Base-by-base conservation (phyloP, 495 filamentous ascomycete species). In the Xylaria nigripes region DNA sequence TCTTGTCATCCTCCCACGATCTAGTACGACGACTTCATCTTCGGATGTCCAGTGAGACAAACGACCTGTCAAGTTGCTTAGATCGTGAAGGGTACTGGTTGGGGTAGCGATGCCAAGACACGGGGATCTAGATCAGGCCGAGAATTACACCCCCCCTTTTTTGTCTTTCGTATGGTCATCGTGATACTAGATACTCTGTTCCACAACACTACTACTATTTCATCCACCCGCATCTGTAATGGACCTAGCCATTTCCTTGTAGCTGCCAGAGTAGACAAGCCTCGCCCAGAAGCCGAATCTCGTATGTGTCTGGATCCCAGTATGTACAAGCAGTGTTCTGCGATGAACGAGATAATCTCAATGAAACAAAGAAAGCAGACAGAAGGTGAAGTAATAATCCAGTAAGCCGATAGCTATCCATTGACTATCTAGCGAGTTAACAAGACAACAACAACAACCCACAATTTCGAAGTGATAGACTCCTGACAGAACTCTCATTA, bases 211-310 rank as follows among this genome's bases (percentile, higher is more conserved):
- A n/a, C n/a, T n/a, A n/a, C n/a, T n/a, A n/a, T n/a, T n/a, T n/a
- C n/a, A n/a, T n/a, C n/a, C n/a, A n/a, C n/a, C n/a, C n/a, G n/a
- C n/a, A n/a, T n/a, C n/a, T n/a, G n/a, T n/a, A n/a, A n/a, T n/a
- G n/a, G n/a, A 56, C 61, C 61, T 62, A 66, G 58, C 64, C 64
- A 66, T 58, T 66, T 61, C 54, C 30, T 49, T 43, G 38, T 38
- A 22, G 16, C 42, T 46, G 29, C 32, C 29, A 40, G 34, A 44
- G 23, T 44, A 16, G 36, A 34, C 24, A 40, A n/a, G n/a, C n/a
- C n/a, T n/a, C n/a, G n/a, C n/a, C n/a, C n/a, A n/a, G n/a, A n/a
- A n/a, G n/a, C n/a, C n/a, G n/a, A n/a, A n/a, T n/a, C n/a, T n/a
- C n/a, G n/a, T n/a, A n/a, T n/a, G n/a, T n/a, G n/a, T n/a, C n/a